A percentile compares a stretch with the other conserved stretches of the same genome.
phyloP scores from a whole-genome alignment of 225 moss, liverwort and hornwort genomes.

The Antitrichia curtipendula region DNA sequence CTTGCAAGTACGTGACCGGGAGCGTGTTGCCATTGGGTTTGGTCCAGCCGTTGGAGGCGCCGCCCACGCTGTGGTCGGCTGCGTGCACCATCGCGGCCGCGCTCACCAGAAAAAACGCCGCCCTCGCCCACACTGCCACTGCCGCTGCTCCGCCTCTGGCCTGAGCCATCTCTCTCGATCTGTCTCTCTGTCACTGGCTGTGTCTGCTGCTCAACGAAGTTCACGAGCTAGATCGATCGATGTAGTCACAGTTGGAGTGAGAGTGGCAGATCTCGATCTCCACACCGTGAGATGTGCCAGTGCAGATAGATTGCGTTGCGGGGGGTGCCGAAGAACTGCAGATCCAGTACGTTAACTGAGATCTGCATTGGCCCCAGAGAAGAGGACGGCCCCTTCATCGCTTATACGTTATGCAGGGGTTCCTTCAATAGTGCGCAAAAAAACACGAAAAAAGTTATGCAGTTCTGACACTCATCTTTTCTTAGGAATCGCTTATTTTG shows the following conservation, averaged over 20 bases:
- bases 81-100: not conserved
- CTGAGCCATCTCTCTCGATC: not conserved
- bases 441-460: not conserved
- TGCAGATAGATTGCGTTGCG: not conserved
- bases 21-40: slow-evolving; percentile 2
- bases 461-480: not conserved
- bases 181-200: not conserved
- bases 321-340: not conserved
- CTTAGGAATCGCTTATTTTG: not conserved
- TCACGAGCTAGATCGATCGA: not conserved
- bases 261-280: not conserved
- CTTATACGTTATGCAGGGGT: not conserved
- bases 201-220: not conserved
- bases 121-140: not conserved
- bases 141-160: not conserved
- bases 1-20: not conserved
- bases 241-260: not conserved
- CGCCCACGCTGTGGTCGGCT: not conserved
- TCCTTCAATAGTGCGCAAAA: not conserved
- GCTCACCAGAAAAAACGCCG: not conserved
- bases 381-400: too few relatives aligned
- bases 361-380: not conserved
- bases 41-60: not conserved
- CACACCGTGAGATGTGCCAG: not conserved
- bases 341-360: not conserved